Conservation (phyloP, 371 early-diverging fungal species). For the Mortierella sp. region DNA sequence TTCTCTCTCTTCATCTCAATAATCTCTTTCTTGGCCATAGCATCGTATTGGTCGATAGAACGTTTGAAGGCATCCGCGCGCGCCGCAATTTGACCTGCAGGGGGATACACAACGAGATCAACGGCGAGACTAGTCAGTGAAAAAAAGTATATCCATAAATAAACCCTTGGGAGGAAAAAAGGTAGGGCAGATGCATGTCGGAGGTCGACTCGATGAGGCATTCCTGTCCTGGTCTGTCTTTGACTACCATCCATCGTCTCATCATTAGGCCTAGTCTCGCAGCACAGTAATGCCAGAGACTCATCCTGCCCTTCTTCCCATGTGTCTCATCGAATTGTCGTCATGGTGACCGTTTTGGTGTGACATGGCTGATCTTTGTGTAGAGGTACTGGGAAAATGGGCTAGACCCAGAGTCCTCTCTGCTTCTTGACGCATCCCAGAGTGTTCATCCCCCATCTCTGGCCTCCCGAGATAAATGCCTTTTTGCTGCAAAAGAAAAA, state of each 20-base stretch:
- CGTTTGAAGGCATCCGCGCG: constrained; percentile 73
- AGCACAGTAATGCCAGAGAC: too few species aligned
- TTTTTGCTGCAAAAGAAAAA: neutral
- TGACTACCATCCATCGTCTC: too few species aligned
- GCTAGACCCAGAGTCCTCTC: too few species aligned
- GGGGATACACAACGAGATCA: neutral
- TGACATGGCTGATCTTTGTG: too few species aligned
- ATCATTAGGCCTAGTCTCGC: too few species aligned
- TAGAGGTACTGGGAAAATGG: too few species aligned
- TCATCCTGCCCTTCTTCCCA: neutral
- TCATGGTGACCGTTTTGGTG: neutral
- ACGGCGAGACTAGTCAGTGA: too few species aligned
- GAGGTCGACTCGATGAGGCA: too few species aligned
- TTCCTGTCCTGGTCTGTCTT: too few species aligned
- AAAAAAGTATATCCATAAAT: neutral
- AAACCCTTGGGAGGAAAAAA: too few species aligned
- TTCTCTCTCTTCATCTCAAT: constrained; percentile 80
- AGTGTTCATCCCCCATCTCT: neutral
- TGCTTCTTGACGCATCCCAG: too few species aligned
- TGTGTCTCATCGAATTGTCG: neutral
- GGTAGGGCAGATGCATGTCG: too few species aligned
- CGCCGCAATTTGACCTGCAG: constrained; percentile 78
- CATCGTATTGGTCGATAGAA: constrained; percentile 77
- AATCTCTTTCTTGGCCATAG: constrained; percentile 78
- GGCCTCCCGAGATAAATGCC: neutral